A percentile compares a stretch with the other conserved stretches of the same genome.
These are phyloP conservation scores for Aureobasidium sp. DNA, from an alignment of 2,329 filamentous ascomycete genomes.

Conservation along the genomic window DNA sequence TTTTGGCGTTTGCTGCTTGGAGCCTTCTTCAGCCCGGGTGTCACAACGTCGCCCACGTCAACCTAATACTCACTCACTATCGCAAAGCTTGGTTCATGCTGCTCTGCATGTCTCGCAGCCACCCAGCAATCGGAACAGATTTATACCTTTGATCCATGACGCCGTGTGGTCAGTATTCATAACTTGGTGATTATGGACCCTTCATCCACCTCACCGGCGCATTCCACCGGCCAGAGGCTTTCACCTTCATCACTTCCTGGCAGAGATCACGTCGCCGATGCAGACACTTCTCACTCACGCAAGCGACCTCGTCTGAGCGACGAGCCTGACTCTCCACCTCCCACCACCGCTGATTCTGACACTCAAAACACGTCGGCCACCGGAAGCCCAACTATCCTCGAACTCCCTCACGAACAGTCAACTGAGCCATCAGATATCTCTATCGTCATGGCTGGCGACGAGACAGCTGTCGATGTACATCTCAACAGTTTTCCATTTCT, in stretches of 20 bases:
- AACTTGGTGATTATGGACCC: slow-evolving; percentile 19
- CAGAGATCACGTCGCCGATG: slow-evolving; percentile 40
- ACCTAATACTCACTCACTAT: neutral
- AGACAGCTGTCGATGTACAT: neutral
- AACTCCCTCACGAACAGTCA: slow-evolving; percentile 22
- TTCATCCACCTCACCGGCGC: slow-evolving; percentile 16
- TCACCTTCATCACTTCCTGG: slow-evolving; percentile 27
- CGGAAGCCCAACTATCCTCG: slow-evolving; percentile 25
- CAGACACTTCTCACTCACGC: slow-evolving; percentile 37
- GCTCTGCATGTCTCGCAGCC: neutral
- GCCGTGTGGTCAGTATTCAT: neutral
- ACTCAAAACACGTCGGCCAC: neutral
- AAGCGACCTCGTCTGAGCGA: slow-evolving; percentile 40
- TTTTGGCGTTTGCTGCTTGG: slow-evolving; percentile 12
- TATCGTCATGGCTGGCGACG: slow-evolving; percentile 25
- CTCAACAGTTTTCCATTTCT: neutral
- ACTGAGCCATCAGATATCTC: neutral
- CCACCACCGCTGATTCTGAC: slow-evolving; percentile 17
- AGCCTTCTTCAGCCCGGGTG: slow-evolving; percentile 1
- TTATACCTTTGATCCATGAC: neutral
- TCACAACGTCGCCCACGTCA: neutral
- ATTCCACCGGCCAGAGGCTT: neutral
- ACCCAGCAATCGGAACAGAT: neutral
- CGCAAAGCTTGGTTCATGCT: neutral
- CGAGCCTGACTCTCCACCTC: slow-evolving; percentile 25